phyloP scores from a whole-genome alignment of 345 rosid species.

The Salix caprea region DNA sequence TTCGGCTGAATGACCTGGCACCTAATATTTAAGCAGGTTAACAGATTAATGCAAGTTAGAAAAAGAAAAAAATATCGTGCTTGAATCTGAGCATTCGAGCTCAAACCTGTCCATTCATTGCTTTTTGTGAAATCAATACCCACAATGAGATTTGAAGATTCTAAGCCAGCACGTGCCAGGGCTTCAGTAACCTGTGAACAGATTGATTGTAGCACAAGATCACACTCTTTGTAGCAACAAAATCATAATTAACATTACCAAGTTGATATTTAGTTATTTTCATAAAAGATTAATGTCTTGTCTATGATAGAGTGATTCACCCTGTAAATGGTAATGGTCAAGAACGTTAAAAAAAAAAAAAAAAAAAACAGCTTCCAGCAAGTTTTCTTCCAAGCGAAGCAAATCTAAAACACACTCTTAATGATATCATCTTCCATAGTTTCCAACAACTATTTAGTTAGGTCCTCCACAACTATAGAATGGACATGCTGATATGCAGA shows the following conservation, averaged over 20 bases:
- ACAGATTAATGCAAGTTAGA: conserved; percentile 2
- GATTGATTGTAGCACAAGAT: background rate
- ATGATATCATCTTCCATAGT: background rate
- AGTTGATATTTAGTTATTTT: background rate
- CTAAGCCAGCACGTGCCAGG: conserved; percentile 72
- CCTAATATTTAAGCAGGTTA: conserved; percentile 40
- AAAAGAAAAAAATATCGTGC: background rate
- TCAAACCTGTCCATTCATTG: conserved; percentile 92
- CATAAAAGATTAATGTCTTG: background rate
- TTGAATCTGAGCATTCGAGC: background rate
- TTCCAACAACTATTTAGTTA: background rate
- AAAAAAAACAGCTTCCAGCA: background rate
- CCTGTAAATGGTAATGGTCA: background rate
- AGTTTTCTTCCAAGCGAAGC: background rate
- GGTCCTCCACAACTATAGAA: background rate
- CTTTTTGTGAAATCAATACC: conserved; percentile 96
- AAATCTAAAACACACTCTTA: background rate
- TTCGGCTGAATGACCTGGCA: conserved; percentile 55
- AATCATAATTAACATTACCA: background rate
- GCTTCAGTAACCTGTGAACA: conserved; percentile 68
- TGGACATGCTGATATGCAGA: background rate
- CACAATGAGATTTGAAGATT: conserved; percentile 86
- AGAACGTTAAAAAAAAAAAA: background rate
- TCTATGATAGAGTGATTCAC: background rate
- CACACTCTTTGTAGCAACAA: background rate